Percentiles rank a stretch among this genome's conserved stretches.
Evolutionary conservation across 192 early-diverging fungal species (phyloP).

Genomic region (Spinellus fusiger): DNA sequence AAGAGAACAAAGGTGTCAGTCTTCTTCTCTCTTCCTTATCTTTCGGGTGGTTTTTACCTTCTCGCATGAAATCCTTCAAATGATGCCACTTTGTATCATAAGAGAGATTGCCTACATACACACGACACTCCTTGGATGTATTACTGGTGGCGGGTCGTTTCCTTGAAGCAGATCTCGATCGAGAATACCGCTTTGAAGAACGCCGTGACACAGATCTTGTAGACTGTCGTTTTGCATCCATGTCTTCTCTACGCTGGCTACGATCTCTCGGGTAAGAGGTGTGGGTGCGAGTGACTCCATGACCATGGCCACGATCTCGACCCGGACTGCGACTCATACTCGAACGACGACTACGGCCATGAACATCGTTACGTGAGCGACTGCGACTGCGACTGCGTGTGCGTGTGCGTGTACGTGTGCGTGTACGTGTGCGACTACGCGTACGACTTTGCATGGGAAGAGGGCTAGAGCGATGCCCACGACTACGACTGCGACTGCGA

Average conservation of each 20-base stretch:
- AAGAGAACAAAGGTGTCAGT: background rate
- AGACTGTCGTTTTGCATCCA: too few species aligned
- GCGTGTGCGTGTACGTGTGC: background rate
- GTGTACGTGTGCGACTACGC: background rate
- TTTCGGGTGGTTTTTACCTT: conserved; percentile 50
- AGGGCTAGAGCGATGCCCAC: background rate
- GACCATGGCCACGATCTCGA: background rate
- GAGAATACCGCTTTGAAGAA: conserved; percentile 17
- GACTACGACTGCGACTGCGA: background rate
- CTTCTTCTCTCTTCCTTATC: background rate
- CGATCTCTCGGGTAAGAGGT: background rate
- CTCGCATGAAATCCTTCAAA: conserved; percentile 77
- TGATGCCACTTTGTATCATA: conserved; percentile 71
- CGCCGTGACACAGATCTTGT: conserved; percentile 9
- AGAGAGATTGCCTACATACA: conserved; percentile 80
- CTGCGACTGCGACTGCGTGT: background rate
- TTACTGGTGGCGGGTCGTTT: background rate
- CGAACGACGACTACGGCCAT: too few species aligned
- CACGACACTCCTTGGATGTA: conserved; percentile 49
- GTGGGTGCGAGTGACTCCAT: background rate
- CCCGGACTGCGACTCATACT: background rate
- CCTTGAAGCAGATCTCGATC: conserved; percentile 13
- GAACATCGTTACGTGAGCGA: too few species aligned
- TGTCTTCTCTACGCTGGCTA: too few species aligned
- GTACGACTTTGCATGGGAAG: background rate